Percentiles rank a stretch among this genome's conserved stretches.
phyloP scores from a whole-genome alignment of 441 rosid species.

The Pelargonium myrrhifolium region DNA sequence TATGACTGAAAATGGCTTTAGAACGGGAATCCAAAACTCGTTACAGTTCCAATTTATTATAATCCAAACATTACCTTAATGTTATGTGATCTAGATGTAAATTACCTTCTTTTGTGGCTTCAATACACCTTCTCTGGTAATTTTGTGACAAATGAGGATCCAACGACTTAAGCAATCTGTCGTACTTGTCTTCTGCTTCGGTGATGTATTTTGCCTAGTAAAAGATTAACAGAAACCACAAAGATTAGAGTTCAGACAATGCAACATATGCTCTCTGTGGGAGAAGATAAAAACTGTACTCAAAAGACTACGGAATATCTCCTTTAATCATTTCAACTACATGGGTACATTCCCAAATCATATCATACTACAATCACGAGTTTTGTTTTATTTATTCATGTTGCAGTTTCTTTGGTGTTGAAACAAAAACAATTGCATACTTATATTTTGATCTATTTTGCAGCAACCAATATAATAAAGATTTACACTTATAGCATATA shows the following conservation, averaged over 20 bases:
- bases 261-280: too few relatives aligned
- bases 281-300: too few relatives aligned
- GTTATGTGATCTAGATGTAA: background rate
- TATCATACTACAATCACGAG: too few relatives aligned
- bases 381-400: background rate
- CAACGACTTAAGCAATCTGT: constrained; percentile 37
- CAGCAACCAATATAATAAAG: background rate
- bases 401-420: background rate
- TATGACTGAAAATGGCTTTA: too few relatives aligned
- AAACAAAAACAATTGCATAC: background rate
- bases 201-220: constrained; percentile 57
- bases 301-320: background rate
- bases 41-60: too few relatives aligned
- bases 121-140: constrained; percentile 70
- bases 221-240: background rate
- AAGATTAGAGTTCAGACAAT: background rate
- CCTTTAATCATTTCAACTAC: background rate
- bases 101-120: constrained; percentile 79
- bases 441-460: too few relatives aligned
- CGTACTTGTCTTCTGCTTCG: constrained; percentile 69
- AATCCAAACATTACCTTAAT: too few relatives aligned
- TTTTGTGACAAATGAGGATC: constrained; percentile 52
- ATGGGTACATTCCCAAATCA: background rate
- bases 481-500: background rate
- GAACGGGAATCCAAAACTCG: too few relatives aligned